These are phyloP conservation scores for Diophrys sp. DNA, from an alignment of 73 alveolate species.

Conservation along the genomic window DNA sequence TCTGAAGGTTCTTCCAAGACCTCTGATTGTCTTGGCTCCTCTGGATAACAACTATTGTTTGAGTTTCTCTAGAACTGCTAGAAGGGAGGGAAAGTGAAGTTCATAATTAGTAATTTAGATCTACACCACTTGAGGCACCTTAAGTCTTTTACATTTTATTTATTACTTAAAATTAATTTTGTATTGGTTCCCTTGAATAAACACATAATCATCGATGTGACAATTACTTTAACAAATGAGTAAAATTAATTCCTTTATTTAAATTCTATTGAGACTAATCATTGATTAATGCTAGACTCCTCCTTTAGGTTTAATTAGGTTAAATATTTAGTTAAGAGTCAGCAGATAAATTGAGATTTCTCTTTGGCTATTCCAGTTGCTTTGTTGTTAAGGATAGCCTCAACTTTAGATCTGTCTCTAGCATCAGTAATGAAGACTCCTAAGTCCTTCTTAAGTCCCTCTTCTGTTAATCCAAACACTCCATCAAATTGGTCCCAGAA, in stretches of 20 bases:
- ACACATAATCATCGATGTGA: too few species aligned
- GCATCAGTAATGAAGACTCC: conserved; percentile 42
- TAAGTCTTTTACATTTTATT: too few species aligned
- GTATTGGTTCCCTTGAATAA: too few species aligned
- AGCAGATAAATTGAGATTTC: not conserved
- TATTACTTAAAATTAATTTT: too few species aligned
- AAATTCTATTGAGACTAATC: too few species aligned
- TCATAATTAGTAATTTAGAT: too few species aligned
- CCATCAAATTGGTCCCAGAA: conserved; percentile 52
- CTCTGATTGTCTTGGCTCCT: conserved; percentile 81
- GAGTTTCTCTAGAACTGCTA: conserved; percentile 47
- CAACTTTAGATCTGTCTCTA: conserved; percentile 36
- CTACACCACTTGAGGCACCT: too few species aligned
- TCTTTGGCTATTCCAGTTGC: not conserved
- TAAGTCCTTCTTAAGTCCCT: conserved; percentile 17
- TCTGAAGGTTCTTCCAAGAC: conserved; percentile 82
- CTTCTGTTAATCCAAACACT: conserved; percentile 26
- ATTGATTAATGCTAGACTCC: too few species aligned
- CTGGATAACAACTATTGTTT: conserved; percentile 51
- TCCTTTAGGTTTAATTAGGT: too few species aligned
- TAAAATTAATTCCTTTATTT: too few species aligned
- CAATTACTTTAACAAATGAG: too few species aligned
- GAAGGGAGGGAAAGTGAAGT: too few species aligned
- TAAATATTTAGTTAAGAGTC: not conserved
- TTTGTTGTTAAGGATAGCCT: conserved; percentile 11